phyloP scores from a whole-genome alignment of 2,329 filamentous ascomycete species.

The Whalleya microplaca region DNA sequence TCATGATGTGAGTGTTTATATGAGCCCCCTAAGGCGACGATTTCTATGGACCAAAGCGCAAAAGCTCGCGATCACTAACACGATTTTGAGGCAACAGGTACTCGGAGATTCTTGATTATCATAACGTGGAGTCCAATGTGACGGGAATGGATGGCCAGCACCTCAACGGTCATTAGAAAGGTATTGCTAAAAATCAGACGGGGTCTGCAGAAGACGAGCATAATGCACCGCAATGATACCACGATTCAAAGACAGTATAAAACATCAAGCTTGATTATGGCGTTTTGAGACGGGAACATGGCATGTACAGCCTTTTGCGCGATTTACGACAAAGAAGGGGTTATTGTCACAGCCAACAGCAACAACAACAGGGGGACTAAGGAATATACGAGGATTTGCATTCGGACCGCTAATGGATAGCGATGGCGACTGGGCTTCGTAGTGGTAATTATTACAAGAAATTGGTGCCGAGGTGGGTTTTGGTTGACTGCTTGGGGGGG shows the following conservation, averaged over 20 bases:
- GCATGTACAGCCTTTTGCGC: conserved; percentile 26
- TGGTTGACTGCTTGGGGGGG: conserved; percentile 10
- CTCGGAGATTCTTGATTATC: conserved; percentile 97
- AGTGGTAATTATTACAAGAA: conserved; percentile 26
- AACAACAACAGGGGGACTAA: conserved; percentile 12
- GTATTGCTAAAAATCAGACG: conserved; percentile 10
- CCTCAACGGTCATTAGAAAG: conserved; percentile 43
- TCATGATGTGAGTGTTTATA: conserved; percentile 83
- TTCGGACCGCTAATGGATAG: conserved; percentile 13
- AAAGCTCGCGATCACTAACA: conserved; percentile 25
- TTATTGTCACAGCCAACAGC: conserved; percentile 18
- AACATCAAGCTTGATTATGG: conserved; percentile 30
- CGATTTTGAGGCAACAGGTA: conserved; percentile 66
- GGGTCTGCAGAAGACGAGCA: conserved; percentile 24
- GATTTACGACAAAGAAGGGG: conserved; percentile 16
- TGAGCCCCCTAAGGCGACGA: background rate
- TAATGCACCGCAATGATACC: conserved; percentile 28
- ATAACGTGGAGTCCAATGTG: conserved; percentile 75
- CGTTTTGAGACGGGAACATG: conserved; percentile 35
- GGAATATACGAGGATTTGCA: conserved; percentile 25
- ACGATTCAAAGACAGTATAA: conserved; percentile 23
- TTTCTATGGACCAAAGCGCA: background rate
- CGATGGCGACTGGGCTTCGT: conserved; percentile 10
- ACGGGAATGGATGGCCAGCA: conserved; percentile 44
- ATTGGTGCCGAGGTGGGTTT: conserved; percentile 9